Evolutionary conservation across 176 grass and related monocot genomes (phyloP).

Genomic region (Tillandsia leiboldiana): DNA sequence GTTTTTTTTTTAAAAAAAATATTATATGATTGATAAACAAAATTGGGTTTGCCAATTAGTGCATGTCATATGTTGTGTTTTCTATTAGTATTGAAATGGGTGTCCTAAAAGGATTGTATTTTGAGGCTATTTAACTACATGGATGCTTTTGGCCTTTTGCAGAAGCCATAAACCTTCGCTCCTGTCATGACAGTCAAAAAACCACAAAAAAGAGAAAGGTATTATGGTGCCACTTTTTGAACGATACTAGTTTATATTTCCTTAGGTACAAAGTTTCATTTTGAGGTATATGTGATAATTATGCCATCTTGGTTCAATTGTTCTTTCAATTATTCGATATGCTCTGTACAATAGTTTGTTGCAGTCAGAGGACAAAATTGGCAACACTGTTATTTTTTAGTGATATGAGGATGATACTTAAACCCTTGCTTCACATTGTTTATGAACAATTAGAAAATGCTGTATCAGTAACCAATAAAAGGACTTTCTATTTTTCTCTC

Average conservation of each 20-base stretch:
- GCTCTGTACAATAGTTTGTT: not conserved
- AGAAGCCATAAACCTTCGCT: conserved; percentile 16
- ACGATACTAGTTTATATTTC: not conserved
- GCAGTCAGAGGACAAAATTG: not conserved
- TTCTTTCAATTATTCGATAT: not conserved
- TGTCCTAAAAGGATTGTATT: not conserved
- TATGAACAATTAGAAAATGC: not conserved
- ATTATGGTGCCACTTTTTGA: not conserved
- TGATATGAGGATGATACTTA: not conserved
- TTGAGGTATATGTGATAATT: not conserved
- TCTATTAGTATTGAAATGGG: not conserved
- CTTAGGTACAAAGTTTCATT: not conserved
- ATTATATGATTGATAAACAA: not conserved
- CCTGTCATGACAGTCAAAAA: conserved; percentile 34
- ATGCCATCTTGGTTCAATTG: not conserved
- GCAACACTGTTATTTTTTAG: not conserved
- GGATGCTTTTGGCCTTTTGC: not conserved
- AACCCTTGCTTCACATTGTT: not conserved
- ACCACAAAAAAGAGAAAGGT: conserved; percentile 81
- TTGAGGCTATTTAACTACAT: not conserved
- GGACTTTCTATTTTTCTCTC: not conserved
- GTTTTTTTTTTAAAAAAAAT: not conserved
- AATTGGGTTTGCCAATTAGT: not conserved
- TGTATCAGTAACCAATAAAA: not conserved
- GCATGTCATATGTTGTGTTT: not conserved